Percentiles rank a stretch among this genome's conserved stretches.
Evolutionary conservation across 768 basidiomycete species (phyloP).

Genomic region (Suillus americanus): DNA sequence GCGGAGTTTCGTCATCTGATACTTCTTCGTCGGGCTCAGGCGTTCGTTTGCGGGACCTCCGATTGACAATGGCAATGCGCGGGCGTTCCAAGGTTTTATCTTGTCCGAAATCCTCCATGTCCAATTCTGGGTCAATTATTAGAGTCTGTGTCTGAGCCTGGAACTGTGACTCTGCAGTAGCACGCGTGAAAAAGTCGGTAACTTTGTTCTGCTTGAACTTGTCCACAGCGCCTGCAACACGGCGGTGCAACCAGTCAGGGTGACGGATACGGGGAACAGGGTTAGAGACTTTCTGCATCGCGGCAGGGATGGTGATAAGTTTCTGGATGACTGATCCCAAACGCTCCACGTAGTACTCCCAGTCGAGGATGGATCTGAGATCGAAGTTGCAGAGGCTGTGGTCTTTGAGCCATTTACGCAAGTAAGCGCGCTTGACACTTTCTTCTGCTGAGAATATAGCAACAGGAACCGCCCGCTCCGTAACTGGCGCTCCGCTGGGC

Average conservation of each 20-base stretch:
- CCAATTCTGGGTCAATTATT: conserved; percentile 27
- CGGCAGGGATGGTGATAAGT: conserved; percentile 97
- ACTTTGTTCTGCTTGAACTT: conserved; percentile 99
- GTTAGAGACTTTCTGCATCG: conserved; percentile 95
- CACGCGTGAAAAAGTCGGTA: conserved; percentile 81
- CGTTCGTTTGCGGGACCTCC: conserved; percentile 43
- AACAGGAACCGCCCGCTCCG: conserved; percentile 93
- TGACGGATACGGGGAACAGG: conserved; percentile 95
- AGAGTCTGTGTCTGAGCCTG: conserved; percentile 14
- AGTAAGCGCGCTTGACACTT: conserved; percentile 81
- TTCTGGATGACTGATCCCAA: conserved; percentile 98
- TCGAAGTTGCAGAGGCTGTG: conserved; percentile 86
- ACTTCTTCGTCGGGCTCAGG: conserved; percentile 41
- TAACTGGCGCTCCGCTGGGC: conserved; percentile 91
- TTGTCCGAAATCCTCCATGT: conserved; percentile 63
- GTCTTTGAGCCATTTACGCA: conserved; percentile 97
- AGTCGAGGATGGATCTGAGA: conserved; percentile 91
- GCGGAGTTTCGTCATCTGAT: conserved; percentile 27
- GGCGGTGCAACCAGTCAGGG: conserved; percentile 94
- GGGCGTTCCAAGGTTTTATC: conserved; percentile 26
- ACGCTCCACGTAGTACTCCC: conserved; percentile 98
- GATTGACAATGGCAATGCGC: conserved; percentile 55
- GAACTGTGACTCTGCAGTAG: conserved; percentile 7
- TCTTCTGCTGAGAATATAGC: conserved; percentile 98
- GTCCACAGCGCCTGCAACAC: conserved; percentile 87